Base-by-base conservation (phyloP, 768 basidiomycete genomes). In the Paxillus involutus region DNA sequence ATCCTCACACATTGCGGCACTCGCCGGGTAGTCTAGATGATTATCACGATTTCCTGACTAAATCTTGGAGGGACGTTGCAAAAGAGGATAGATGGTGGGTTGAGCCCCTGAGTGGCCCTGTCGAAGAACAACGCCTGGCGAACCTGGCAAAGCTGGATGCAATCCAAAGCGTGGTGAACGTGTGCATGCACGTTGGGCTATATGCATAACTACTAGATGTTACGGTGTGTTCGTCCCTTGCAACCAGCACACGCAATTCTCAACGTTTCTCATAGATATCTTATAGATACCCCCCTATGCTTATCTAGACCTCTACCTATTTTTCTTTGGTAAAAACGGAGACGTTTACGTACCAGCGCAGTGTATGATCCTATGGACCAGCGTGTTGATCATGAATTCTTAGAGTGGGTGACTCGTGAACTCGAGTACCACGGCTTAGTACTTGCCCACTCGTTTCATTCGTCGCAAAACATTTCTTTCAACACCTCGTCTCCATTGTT, bases 81-180 rank as follows among this genome's bases (percentile, higher is more conserved):
- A 78, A 78, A 61, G 73, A 59, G 24, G 79, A 82, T 66, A 71
- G 83, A 49, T 89, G 84, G 83, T 88, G 86, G 86, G 79, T 86
- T 35, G 61, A 65, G 17, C 80, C 84, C 42, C 68, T 88, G 47
- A 75, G 72, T 10, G 75, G 71, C 14, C 63, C 59, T 30, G 66
- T 73, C 10, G 81, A 83, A 59, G 70, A 69, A 59, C 67, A 63
- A 33, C 53, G 61, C n/a, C 44, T 21, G 4, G 35, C 37, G 41
- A 61, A 62, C 39, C 33, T 61, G 53, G 8, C 14, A 11, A 59
- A 50, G 41, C 46, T 60, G 19, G 47, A 59, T 16, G 19, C 16
- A 8, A 52, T 59, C 26, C 32, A 59, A 36, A 40, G 21, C 1
- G 59, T 26, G 30, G 6, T 59, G 0, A 47, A 43, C 3, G 40